Evolutionary conservation across 805 yeast genomes (phyloP).

Genomic region (Candida andamanensis): DNA sequence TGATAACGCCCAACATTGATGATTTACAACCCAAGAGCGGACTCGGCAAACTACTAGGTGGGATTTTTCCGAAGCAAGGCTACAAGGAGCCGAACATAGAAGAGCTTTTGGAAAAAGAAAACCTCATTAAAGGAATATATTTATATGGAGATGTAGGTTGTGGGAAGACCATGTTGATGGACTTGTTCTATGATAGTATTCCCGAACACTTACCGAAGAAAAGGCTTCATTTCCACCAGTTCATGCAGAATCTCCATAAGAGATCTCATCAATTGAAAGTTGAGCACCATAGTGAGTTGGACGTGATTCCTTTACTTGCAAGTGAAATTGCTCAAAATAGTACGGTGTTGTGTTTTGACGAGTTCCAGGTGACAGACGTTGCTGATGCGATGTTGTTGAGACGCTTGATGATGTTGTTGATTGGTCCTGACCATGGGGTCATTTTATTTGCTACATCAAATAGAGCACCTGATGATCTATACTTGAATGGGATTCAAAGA

Average conservation of each 20-base stretch:
- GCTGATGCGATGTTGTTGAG: slow-evolving; percentile 97
- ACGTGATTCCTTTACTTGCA: slow-evolving; percentile 79
- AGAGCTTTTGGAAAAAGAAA: slow-evolving; percentile 18
- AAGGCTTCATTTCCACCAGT: slow-evolving; percentile 92
- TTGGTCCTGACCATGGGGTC: slow-evolving; percentile 74
- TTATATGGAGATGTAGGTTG: slow-evolving; percentile 97
- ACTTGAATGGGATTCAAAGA: slow-evolving; percentile 91
- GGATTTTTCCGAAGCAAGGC: slow-evolving; percentile 1
- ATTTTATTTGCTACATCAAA: slow-evolving; percentile 91
- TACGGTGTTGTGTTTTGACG: slow-evolving; percentile 88
- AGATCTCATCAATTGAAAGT: slow-evolving; percentile 70
- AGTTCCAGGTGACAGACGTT: slow-evolving; percentile 96
- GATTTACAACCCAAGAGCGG: slow-evolving; percentile 49
- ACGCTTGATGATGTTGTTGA: slow-evolving; percentile 59
- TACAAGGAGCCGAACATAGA: slow-evolving; percentile 7
- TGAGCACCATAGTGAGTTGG: slow-evolving; percentile 58
- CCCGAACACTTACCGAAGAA: slow-evolving; percentile 73
- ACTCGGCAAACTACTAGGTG: slow-evolving; percentile 29
- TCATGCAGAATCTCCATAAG: slow-evolving; percentile 91
- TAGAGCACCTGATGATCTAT: slow-evolving; percentile 89
- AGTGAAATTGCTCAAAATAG: slow-evolving; percentile 73
- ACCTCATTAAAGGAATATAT: slow-evolving; percentile 72
- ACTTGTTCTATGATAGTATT: slow-evolving; percentile 79
- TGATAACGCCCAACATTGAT: slow-evolving; percentile 47
- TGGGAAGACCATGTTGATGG: slow-evolving; percentile 98